Evolutionary conservation across 192 early-diverging fungal genomes (phyloP).

Genomic region (Linnemannia schmuckeri): DNA sequence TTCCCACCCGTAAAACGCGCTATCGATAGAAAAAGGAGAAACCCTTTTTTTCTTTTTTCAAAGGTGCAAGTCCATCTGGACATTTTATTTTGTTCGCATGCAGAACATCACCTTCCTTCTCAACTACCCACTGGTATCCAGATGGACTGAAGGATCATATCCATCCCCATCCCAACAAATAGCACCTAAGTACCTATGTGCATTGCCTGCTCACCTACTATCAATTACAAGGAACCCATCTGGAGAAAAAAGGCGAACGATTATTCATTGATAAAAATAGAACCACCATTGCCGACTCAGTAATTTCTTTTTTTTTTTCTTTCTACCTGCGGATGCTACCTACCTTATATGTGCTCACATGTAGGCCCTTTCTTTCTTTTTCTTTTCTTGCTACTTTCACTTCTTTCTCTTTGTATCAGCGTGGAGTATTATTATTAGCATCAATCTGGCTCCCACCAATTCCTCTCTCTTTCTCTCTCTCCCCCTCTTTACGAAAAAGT

Average conservation of each 20-base stretch:
- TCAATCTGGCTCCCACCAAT: not conserved
- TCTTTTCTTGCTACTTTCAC: not conserved
- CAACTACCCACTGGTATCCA: not conserved
- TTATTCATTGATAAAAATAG: not conserved
- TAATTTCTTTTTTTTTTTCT: not conserved
- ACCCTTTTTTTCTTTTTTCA: not conserved
- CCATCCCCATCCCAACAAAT: not conserved
- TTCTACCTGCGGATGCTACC: not conserved
- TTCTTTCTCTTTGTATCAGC: not conserved
- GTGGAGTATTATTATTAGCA: constrained; percentile 24
- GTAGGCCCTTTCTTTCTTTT: not conserved
- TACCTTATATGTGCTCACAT: constrained; percentile 14
- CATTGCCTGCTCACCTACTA: no score
- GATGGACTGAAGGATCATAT: not conserved
- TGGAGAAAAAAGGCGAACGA: not conserved
- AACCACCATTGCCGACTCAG: constrained; percentile 1
- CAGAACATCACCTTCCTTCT: not conserved
- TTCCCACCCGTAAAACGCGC: not conserved
- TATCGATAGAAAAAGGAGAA: not conserved
- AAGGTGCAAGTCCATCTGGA: not conserved
- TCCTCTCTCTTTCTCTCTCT: not conserved
- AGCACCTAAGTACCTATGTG: not conserved
- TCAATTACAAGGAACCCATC: not conserved
- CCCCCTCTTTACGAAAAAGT: not conserved
- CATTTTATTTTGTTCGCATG: not conserved